phyloP scores from a whole-genome alignment of 805 yeast genomes.

The Maudiozyma bulderi region DNA sequence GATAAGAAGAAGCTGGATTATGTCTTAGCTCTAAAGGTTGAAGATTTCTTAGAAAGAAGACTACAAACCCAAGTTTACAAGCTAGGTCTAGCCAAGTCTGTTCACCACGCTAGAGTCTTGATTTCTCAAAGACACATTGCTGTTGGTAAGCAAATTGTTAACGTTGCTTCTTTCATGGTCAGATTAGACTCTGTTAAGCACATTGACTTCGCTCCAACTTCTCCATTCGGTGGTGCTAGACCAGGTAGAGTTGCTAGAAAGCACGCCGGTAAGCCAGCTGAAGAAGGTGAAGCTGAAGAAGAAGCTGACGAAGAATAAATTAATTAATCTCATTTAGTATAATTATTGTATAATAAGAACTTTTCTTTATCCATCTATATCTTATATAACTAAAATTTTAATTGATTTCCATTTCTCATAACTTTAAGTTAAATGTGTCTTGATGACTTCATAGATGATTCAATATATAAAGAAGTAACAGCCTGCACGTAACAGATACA shows the following conservation, averaged over 20 bases:
- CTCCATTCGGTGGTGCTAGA: slow-evolving; percentile 99
- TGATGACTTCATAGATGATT: too few species aligned
- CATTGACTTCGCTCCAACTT: slow-evolving; percentile 97
- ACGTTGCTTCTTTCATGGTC: slow-evolving; percentile 98
- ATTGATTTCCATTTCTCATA: not conserved
- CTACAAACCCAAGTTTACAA: slow-evolving; percentile 99
- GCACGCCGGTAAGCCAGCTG: slow-evolving; percentile 55
- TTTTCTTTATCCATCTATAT: slow-evolving; percentile 3
- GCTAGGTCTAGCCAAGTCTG: slow-evolving; percentile 97
- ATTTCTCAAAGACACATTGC: slow-evolving; percentile 99
- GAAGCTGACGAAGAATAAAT: slow-evolving; percentile 68
- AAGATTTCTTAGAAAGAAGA: slow-evolving; percentile 99
- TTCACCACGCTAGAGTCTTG: slow-evolving; percentile 99
- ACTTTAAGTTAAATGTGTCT: not conserved
- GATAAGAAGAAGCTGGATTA: slow-evolving; percentile 99
- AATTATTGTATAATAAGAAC: slow-evolving; percentile 6
- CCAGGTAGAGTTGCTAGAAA: slow-evolving; percentile 99
- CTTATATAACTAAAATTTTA: not conserved
- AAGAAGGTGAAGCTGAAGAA: slow-evolving; percentile 56
- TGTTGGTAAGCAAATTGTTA: slow-evolving; percentile 98
- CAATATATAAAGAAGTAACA: too few species aligned
- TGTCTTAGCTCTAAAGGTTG: slow-evolving; percentile 94
- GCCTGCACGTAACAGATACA: too few species aligned
- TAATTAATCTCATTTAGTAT: slow-evolving; percentile 4
- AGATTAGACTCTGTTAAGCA: slow-evolving; percentile 99